Percentiles rank a stretch among this genome's conserved stretches.
These are phyloP conservation scores for Pleurostoma richardsiae DNA, from an alignment of 2,329 filamentous ascomycete species.

Conservation along the genomic window DNA sequence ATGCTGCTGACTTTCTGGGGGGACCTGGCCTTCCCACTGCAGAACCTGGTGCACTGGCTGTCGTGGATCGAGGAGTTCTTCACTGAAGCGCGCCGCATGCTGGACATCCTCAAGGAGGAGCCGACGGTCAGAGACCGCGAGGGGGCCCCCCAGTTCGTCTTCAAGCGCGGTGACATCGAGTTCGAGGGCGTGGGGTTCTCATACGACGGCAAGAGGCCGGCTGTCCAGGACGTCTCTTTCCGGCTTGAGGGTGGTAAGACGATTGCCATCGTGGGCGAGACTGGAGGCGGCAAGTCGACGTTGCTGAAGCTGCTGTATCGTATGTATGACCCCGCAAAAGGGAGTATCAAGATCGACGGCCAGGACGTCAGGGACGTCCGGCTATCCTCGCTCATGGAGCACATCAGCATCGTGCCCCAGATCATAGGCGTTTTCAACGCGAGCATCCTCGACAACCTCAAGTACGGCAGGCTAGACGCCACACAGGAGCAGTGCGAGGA, in stretches of 20 bases:
- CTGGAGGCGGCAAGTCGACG: conserved; percentile 59
- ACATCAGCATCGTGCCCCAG: conserved; percentile 61
- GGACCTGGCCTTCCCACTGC: conserved; percentile 2
- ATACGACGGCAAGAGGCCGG: conserved; percentile 47
- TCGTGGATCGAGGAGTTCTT: conserved; percentile 22
- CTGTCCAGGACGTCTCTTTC: conserved; percentile 44
- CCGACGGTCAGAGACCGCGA: conserved; percentile 46
- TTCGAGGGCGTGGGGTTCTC: conserved; percentile 51
- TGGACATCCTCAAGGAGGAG: conserved; percentile 51
- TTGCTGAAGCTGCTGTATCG: conserved; percentile 56
- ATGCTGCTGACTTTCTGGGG: conserved; percentile 6
- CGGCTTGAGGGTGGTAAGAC: conserved; percentile 46
- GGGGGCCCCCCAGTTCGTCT: conserved; percentile 34
- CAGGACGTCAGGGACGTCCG: conserved; percentile 56
- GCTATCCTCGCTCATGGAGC: conserved; percentile 49
- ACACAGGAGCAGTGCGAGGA: conserved; percentile 54
- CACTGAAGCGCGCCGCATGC: conserved; percentile 60
- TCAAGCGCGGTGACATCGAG: conserved; percentile 41
- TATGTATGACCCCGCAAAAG: conserved; percentile 52
- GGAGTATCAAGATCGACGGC: conserved; percentile 51
- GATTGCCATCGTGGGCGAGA: conserved; percentile 56
- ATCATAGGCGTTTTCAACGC: conserved; percentile 60
- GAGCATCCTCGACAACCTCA: conserved; percentile 59
- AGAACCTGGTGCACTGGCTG: conserved; percentile 1
- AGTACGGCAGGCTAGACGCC: conserved; percentile 57